Evolutionary conservation across 2,329 filamentous ascomycete species (phyloP), one percentile per base, ranked within the genome.

Genomic region (Aspergillus sp.): DNA sequence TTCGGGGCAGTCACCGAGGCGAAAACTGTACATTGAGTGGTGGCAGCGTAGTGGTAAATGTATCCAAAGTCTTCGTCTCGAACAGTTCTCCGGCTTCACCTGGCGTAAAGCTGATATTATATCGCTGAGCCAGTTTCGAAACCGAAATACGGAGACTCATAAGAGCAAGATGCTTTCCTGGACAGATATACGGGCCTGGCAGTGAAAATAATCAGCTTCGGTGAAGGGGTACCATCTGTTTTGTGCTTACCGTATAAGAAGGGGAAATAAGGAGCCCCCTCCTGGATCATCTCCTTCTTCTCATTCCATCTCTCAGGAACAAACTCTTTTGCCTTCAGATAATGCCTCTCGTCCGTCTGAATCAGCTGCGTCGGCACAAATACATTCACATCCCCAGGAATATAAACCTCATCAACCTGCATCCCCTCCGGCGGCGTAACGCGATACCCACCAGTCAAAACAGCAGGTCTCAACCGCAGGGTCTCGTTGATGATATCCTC

Each of bases 401-500:
- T 71, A 48, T 59, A 63, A 4, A 65, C 58, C 44, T 71, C 71
- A 43, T 73, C 71, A 12, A 75, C 57, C 4, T 48, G 43, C 2
- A 66, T 12, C 8, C 62, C 62, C 17, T 62, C 47, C 1, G 57
- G 20, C 4, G 76, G 75, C 1, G 76, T 78, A 7, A 49, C 47
- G 34, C 47, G 47, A 18, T 49, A 49, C 4, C 47, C 47, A 6
- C 47, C 47, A 6, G 47, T 49, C 32, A 49, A 0, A 74, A 18
- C 0, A 18, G 73, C 62, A 0, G 76, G 74, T n/a, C 71, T 69
- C 2, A 78, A 59, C 1, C 75, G 66, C 55, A 73, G 65, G 5
- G 84, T 88, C 76, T 93, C 90, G 75, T 89, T 88, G 68, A 93
- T 81, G 56, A 88, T 75, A 66, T 86, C 72, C 47, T 76, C 76